Evolutionary conservation across 306 rosid genomes (phyloP).

Genomic region (Trifolium pratense): DNA sequence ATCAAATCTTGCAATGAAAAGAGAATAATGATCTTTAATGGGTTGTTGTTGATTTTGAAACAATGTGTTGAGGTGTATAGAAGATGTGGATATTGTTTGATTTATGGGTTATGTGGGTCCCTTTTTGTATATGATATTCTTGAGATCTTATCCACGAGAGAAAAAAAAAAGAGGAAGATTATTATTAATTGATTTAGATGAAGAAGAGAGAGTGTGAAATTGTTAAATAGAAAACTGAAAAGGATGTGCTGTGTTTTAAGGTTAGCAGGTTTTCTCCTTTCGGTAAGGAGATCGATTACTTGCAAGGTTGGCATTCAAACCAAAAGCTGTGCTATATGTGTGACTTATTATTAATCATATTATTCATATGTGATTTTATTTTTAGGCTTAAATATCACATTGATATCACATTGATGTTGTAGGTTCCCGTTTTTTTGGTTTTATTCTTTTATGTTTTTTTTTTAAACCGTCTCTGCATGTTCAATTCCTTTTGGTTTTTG

Average conservation of each 20-base stretch:
- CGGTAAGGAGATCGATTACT: slow-evolving; percentile 15
- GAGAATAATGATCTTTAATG: no score
- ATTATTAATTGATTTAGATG: no score
- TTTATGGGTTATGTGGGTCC: slow-evolving; percentile 46
- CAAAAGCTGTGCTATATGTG: not conserved
- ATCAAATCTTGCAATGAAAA: not conserved
- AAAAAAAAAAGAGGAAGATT: not conserved
- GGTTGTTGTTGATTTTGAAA: slow-evolving; percentile 13
- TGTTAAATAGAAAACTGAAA: slow-evolving; percentile 26
- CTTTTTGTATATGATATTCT: slow-evolving; percentile 26
- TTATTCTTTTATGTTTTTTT: no score
- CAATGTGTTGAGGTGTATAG: not conserved
- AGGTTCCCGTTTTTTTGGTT: no score
- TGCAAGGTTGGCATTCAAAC: slow-evolving; percentile 17
- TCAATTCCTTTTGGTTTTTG: no score
- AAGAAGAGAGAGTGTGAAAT: not conserved
- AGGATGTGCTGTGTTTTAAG: slow-evolving; percentile 15
- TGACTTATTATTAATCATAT: not conserved
- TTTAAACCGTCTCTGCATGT: no score
- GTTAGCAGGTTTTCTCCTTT: not conserved
- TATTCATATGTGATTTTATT: no score
- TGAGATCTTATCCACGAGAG: slow-evolving; percentile 58
- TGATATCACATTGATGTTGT: no score
- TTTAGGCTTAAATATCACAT: no score
- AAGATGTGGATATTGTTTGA: slow-evolving; percentile 3